A percentile compares a stretch with the other conserved stretches of the same genome.
phyloP scores from a whole-genome alignment of 1,139 yeast genomes.

The Magnusiomyces suaveolens region DNA sequence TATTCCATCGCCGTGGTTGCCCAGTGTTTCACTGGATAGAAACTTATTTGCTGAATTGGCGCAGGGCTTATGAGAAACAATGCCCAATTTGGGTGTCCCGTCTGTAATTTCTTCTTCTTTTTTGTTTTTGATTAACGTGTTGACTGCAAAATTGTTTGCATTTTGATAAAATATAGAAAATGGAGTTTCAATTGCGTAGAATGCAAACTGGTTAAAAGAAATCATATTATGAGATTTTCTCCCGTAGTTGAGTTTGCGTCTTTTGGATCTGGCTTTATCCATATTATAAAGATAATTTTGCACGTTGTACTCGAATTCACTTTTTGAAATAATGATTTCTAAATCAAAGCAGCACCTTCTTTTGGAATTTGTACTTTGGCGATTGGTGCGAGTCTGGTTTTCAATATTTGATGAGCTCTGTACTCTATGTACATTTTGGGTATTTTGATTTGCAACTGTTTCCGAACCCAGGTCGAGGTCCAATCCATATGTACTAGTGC shows the following conservation, averaged over 20 bases:
- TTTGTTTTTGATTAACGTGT: too few relatives aligned
- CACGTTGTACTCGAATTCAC: too few relatives aligned
- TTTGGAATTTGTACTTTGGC: neutral
- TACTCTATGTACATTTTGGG: too few relatives aligned
- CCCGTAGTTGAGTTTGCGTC: neutral
- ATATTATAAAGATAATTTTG: conserved; percentile 10
- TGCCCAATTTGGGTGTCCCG: too few relatives aligned
- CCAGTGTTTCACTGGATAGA: too few relatives aligned
- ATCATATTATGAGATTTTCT: neutral
- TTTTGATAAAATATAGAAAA: neutral
- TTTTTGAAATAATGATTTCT: conserved; percentile 4
- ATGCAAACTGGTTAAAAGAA: neutral
- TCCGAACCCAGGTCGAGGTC: neutral
- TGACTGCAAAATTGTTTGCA: neutral
- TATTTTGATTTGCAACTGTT: too few relatives aligned
- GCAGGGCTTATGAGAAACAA: too few relatives aligned
- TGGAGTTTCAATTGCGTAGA: neutral
- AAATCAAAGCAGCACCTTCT: conserved; percentile 7
- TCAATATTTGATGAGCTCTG: neutral
- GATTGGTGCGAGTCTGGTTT: neutral
- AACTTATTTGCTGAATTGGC: too few relatives aligned
- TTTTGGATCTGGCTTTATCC: conserved; percentile 2
- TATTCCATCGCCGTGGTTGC: too few relatives aligned
- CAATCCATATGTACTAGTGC: too few relatives aligned
- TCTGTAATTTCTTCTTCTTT: too few relatives aligned